phyloP scores from a whole-genome alignment of 306 rosid genomes.

The Cicer yamashitae region DNA sequence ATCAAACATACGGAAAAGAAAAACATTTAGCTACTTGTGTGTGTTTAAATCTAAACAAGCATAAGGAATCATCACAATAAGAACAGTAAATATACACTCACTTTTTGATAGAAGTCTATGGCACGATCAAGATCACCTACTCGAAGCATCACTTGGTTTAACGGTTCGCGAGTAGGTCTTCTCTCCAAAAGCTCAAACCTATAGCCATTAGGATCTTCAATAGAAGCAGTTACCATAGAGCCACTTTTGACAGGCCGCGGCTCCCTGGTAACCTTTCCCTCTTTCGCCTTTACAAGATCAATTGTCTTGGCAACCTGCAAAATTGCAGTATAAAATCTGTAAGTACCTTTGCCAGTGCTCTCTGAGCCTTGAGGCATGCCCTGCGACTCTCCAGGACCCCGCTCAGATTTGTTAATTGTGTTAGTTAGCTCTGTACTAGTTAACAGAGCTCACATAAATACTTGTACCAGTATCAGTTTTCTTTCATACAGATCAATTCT shows the following conservation, averaged over 20 bases:
- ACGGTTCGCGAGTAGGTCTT: constrained; percentile 79
- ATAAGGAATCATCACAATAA: constrained; percentile 34
- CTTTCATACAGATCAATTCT: not conserved
- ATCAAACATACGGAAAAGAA: constrained; percentile 38
- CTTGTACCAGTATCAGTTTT: not conserved
- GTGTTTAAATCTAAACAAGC: constrained; percentile 35
- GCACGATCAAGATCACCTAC: constrained; percentile 89
- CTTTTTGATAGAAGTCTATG: constrained; percentile 81
- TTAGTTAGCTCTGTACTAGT: no score
- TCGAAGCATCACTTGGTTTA: constrained; percentile 91
- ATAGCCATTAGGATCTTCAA: constrained; percentile 94
- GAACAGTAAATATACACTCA: constrained; percentile 47
- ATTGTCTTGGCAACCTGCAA: constrained; percentile 73
- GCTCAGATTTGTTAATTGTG: no score
- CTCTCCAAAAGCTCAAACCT: constrained; percentile 84
- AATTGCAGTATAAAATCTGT: constrained; percentile 7
- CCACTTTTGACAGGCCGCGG: constrained; percentile 80
- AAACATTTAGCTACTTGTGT: constrained; percentile 31
- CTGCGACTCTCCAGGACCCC: no score
- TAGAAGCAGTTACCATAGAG: constrained; percentile 65
- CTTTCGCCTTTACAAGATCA: constrained; percentile 78
- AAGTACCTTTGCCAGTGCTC: no score
- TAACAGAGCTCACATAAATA: no score
- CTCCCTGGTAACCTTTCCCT: constrained; percentile 78
- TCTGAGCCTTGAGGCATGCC: no score